phyloP scores from a whole-genome alignment of 2,329 filamentous ascomycete species.

The Trichophyton simii region DNA sequence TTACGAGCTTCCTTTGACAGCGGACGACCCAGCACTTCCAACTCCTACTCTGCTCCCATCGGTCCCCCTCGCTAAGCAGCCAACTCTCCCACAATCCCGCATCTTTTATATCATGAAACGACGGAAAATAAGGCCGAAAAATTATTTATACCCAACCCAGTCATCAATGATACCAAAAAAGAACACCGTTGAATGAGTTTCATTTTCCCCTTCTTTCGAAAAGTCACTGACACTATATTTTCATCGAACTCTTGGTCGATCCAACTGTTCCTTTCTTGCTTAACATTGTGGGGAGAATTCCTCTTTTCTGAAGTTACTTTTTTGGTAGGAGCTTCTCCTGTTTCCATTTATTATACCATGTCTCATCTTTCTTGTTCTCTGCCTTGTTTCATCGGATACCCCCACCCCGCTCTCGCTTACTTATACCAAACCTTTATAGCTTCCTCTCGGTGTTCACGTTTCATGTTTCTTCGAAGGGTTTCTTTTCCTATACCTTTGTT shows the following conservation, averaged over 20 bases:
- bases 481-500: slow-evolving; percentile 12
- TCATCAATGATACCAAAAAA: slow-evolving; percentile 1
- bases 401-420: slow-evolving; percentile 22
- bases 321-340: not conserved
- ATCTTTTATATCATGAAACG: not conserved
- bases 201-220: not conserved
- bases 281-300: not conserved
- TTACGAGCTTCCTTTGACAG: slow-evolving; percentile 78
- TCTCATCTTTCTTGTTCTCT: not conserved
- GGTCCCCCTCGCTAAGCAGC: slow-evolving; percentile 74
- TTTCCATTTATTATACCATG: not conserved
- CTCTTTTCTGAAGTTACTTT: not conserved
- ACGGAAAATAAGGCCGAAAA: not conserved
- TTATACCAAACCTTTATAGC: slow-evolving; percentile 4
- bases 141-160: not conserved
- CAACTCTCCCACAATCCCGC: not conserved
- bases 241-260: not conserved
- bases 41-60: slow-evolving; percentile 92
- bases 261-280: slow-evolving; percentile 1
- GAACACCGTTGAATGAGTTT: not conserved
- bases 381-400: slow-evolving; percentile 4
- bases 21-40: slow-evolving; percentile 83
- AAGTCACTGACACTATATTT: not conserved
- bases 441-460: slow-evolving; percentile 4
- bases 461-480: not conserved